Evolutionary conservation across 768 basidiomycete genomes (phyloP).

Genomic region (Sarcodon sp.): DNA sequence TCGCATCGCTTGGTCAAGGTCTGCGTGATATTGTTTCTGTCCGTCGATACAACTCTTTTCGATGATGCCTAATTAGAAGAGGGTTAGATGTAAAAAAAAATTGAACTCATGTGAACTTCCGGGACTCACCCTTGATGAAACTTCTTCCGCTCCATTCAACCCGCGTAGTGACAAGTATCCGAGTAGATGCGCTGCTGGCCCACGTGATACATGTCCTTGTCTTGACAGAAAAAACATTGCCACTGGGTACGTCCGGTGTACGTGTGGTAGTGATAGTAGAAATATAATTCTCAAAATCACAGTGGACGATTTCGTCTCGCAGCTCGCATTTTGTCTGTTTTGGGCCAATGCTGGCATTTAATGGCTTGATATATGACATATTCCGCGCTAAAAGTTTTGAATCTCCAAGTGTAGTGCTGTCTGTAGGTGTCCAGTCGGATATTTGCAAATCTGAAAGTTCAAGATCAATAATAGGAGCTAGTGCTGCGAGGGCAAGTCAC

Average conservation of each 20-base stretch:
- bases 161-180: slow-evolving; percentile 76
- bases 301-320: slow-evolving; percentile 67
- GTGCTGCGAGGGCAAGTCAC: not conserved
- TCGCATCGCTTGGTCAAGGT: slow-evolving; percentile 78
- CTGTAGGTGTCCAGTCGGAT: slow-evolving; percentile 80
- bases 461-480: not conserved
- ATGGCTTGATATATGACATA: slow-evolving; percentile 94
- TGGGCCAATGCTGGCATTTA: slow-evolving; percentile 80
- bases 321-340: slow-evolving; percentile 95
- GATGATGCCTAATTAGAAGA: slow-evolving; percentile 62
- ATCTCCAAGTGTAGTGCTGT: slow-evolving; percentile 18
- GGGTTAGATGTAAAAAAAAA: not conserved
- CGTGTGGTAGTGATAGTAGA: slow-evolving; percentile 79
- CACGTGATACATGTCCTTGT: slow-evolving; percentile 92
- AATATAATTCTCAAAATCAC: slow-evolving; percentile 78
- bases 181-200: slow-evolving; percentile 69
- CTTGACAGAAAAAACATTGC: slow-evolving; percentile 87
- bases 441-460: slow-evolving; percentile 72
- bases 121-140: slow-evolving; percentile 77
- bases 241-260: slow-evolving; percentile 92
- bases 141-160: slow-evolving; percentile 96
- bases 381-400: slow-evolving; percentile 70
- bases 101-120: not conserved
- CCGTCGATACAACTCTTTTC: slow-evolving; percentile 87
- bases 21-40: slow-evolving; percentile 76